Evolutionary conservation across 257 asterid species (phyloP).

Genomic region (Solanum chiquidenum): DNA sequence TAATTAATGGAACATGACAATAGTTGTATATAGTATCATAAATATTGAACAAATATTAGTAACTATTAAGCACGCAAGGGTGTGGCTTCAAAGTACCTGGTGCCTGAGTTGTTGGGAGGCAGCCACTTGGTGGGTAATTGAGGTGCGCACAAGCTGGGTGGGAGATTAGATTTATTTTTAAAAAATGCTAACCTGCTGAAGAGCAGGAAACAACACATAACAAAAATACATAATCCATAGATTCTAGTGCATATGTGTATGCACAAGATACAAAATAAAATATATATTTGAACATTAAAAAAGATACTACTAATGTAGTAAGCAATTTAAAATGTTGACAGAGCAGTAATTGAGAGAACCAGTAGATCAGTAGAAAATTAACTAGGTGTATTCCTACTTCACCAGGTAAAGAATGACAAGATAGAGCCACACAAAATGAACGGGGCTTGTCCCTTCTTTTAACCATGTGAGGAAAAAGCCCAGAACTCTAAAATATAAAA

Average conservation of each 20-base stretch:
- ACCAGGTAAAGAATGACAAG: neutral
- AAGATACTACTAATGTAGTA: neutral
- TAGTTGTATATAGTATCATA: neutral
- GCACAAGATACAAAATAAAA: neutral
- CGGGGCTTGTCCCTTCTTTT: neutral
- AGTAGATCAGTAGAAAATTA: neutral
- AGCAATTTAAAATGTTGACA: neutral
- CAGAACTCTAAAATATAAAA: neutral
- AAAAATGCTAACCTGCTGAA: neutral
- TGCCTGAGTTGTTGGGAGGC: neutral
- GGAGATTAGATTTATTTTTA: neutral
- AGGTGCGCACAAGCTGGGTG: neutral
- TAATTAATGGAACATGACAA: neutral
- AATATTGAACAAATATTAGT: neutral
- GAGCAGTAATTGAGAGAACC: neutral
- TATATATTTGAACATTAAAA: neutral
- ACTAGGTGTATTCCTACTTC: neutral
- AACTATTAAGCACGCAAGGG: neutral
- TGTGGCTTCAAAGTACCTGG: neutral
- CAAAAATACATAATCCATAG: neutral
- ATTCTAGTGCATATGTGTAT: neutral
- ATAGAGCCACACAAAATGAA: neutral
- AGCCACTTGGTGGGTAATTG: neutral
- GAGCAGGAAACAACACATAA: neutral
- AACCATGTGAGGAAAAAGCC: neutral